phyloP scores from a whole-genome alignment of 768 basidiomycete species.

The Cytidiella melzeri region DNA sequence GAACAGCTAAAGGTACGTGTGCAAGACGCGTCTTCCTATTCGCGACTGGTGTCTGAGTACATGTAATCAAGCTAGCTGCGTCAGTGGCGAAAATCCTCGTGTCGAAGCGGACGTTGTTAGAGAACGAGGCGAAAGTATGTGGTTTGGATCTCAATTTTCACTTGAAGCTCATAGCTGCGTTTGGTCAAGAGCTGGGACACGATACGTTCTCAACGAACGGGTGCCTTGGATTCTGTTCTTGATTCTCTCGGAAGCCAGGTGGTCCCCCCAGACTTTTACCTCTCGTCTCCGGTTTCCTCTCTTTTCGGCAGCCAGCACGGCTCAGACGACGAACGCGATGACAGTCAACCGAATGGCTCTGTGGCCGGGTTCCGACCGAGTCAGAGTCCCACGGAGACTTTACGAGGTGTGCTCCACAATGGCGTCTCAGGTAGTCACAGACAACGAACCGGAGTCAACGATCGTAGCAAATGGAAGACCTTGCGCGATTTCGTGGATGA shows the following conservation, averaged over 20 bases:
- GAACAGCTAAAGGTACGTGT: conserved; percentile 69
- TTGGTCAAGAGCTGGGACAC: conserved; percentile 64
- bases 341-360: conserved; percentile 4
- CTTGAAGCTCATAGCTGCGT: neutral
- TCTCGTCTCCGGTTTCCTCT: conserved; percentile 58
- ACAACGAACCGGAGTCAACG: conserved; percentile 22
- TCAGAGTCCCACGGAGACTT: conserved; percentile 39
- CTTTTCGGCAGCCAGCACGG: conserved; percentile 71
- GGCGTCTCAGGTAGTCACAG: conserved; percentile 8
- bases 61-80: conserved; percentile 52
- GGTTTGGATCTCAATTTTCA: neutral
- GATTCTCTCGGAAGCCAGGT: conserved; percentile 67
- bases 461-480: conserved; percentile 70
- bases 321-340: conserved; percentile 37
- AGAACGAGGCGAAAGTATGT: conserved; percentile 56
- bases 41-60: neutral
- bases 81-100: conserved; percentile 71
- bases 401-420: conserved; percentile 22
- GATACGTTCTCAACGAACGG: conserved; percentile 50
- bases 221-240: conserved; percentile 61
- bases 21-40: neutral
- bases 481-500: conserved; percentile 85
- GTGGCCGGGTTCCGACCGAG: conserved; percentile 14
- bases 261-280: conserved; percentile 75
- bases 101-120: conserved; percentile 56